These are phyloP conservation scores for Saturnispora saitoi DNA, from an alignment of 805 yeast species.

Conservation along the genomic window DNA sequence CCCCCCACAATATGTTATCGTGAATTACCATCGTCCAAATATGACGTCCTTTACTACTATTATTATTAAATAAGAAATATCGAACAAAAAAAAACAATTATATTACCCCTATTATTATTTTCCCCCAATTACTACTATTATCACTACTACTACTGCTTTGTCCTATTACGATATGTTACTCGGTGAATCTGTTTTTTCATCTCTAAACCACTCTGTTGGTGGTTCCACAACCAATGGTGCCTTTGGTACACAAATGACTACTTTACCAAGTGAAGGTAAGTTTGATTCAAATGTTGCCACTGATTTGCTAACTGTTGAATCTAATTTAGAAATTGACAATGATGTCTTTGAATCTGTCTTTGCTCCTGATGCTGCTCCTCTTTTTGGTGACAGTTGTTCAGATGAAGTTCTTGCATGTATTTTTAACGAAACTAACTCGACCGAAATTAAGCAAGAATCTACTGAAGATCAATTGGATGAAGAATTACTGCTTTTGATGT, in stretches of 20 bases:
- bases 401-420: constrained; percentile 19
- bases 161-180: constrained; percentile 5
- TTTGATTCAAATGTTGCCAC: not conserved
- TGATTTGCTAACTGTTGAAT: constrained; percentile 9
- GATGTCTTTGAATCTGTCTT: constrained; percentile 46
- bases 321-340: constrained; percentile 47
- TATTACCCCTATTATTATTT: not conserved
- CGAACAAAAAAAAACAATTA: not conserved
- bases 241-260: not conserved
- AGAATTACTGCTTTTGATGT: not conserved
- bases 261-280: not conserved
- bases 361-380: constrained; percentile 48
- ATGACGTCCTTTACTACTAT: constrained; percentile 3
- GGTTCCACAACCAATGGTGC: not conserved
- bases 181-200: constrained; percentile 6
- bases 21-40: constrained; percentile 1
- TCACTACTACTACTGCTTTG: constrained; percentile 5
- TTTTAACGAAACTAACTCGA: not conserved
- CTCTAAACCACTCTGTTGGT: not conserved
- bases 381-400: constrained; percentile 30
- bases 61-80: not conserved
- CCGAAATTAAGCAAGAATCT: constrained; percentile 5
- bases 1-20: not conserved
- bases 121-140: not conserved
- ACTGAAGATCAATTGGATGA: not conserved